Base-by-base conservation (phyloP, 441 rosid genomes). In the Lepidium campestre region DNA sequence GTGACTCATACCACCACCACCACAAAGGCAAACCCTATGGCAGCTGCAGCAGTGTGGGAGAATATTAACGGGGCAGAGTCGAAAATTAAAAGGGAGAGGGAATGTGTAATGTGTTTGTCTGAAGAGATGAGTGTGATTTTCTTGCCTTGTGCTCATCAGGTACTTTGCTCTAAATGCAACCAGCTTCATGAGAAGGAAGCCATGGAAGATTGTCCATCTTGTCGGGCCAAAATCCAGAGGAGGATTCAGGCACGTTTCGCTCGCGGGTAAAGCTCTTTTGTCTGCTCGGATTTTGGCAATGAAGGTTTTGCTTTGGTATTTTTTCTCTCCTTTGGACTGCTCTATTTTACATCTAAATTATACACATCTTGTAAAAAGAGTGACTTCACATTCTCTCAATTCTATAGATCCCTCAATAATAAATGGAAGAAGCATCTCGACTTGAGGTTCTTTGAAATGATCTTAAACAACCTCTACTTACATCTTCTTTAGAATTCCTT, bases 31-130 rank as follows among this genome's bases (percentile, higher is more conserved):
- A 53, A 62, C 53, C 40, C 3, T 19, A 67, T 23, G 39, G 17
- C 15, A 44, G 10, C 23, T n/a, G 10, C 44, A 27, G 54, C 44
- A 1, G 47, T 32, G 36, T 68, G 73, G 77, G 77, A 68, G 45
- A 55, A 59, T 10, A 50, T 55, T 54, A 82, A 75, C 31, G 76
- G 80, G 69, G 74, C 17, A 59, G 77, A 82, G 53, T n/a, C 27
- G 78, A 86, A 67, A 79, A 85, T n/a, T 84, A 87, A 82, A 62
- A 88, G 98, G n/a, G 98, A 93, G 65, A 79, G 93, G 23, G 98
- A 93, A 62, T 93, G 98, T n/a, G 98, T 90, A 64, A 90, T 93
- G 98, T 93, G 97, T 78, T 89, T 93, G n/a, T 88, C 93, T 2
- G 98, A 93, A 74, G 97, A 90, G 74, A 89, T 85, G 90, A 84